These are phyloP conservation scores for Hippophae rhamnoides DNA, from an alignment of 306 rosid genomes.

Conservation along the genomic window DNA sequence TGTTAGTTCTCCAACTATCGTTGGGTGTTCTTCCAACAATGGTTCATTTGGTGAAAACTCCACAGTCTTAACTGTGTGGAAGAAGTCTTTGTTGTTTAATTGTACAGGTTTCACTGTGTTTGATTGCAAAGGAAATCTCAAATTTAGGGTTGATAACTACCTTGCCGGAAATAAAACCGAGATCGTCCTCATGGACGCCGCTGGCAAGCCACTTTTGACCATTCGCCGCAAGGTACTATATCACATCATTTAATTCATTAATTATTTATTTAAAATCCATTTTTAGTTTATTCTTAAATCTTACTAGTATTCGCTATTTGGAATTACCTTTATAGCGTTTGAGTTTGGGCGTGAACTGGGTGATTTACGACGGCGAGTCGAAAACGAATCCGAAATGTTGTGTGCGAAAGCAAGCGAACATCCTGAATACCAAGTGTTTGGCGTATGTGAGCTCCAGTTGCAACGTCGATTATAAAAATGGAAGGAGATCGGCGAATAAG, in stretches of 20 bases:
- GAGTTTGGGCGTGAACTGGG: constrained; percentile 56
- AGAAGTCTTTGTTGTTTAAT: constrained; percentile 54
- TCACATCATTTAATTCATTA: not conserved
- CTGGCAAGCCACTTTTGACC: constrained; percentile 61
- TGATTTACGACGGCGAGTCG: constrained; percentile 52
- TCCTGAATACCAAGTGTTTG: constrained; percentile 39
- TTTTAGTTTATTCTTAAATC: not conserved
- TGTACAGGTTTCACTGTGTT: constrained; percentile 80
- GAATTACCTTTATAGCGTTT: constrained; percentile 28
- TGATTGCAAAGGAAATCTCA: constrained; percentile 40
- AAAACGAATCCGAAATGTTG: constrained; percentile 29
- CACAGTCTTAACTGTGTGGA: constrained; percentile 59
- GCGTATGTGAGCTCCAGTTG: constrained; percentile 28
- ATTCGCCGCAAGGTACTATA: constrained; percentile 52
- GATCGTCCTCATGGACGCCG: constrained; percentile 71
- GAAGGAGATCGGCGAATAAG: not conserved
- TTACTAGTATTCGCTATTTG: no score
- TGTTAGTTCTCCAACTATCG: not conserved
- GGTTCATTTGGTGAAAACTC: constrained; percentile 3
- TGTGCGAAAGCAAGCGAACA: constrained; percentile 33
- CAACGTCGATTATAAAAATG: not conserved
- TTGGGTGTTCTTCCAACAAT: constrained; percentile 1
- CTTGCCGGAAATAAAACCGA: constrained; percentile 35
- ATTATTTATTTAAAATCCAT: not conserved
- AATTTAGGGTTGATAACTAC: constrained; percentile 63